phyloP scores from a whole-genome alignment of 176 grass and related monocot species.

The Dactylis glomerata region DNA sequence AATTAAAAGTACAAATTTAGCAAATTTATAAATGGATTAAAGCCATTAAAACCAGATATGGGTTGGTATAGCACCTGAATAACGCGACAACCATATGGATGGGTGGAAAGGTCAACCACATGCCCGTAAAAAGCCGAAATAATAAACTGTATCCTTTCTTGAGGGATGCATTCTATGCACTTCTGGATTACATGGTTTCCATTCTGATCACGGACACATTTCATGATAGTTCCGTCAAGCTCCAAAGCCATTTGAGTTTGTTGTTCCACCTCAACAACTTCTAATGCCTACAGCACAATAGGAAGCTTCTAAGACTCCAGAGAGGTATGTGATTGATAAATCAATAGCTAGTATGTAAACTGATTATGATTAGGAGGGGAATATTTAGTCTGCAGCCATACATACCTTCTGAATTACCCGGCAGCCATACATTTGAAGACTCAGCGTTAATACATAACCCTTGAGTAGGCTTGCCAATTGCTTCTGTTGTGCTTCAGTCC shows the following conservation, averaged over 20 bases:
- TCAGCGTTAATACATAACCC: slow-evolving; percentile 73
- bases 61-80: slow-evolving; percentile 62
- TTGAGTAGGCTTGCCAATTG: slow-evolving; percentile 72
- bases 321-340: background rate
- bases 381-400: background rate
- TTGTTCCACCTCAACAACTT: slow-evolving; percentile 83
- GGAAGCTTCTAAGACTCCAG: background rate
- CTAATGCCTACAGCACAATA: slow-evolving; percentile 75
- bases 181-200: slow-evolving; percentile 98
- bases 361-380: slow-evolving; percentile 1
- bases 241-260: slow-evolving; percentile 87
- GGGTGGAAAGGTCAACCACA: slow-evolving; percentile 78
- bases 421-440: slow-evolving; percentile 99
- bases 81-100: slow-evolving; percentile 98
- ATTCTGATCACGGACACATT: slow-evolving; percentile 93
- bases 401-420: slow-evolving; percentile 97
- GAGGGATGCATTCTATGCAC: slow-evolving; percentile 93
- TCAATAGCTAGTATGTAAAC: background rate
- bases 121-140: slow-evolving; percentile 84
- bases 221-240: slow-evolving; percentile 84
- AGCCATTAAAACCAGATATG: background rate
- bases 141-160: slow-evolving; percentile 75
- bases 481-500: slow-evolving; percentile 76
- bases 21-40: background rate
- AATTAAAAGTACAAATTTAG: slow-evolving; percentile 20